phyloP scores from a whole-genome alignment of 345 rosid species.

The Cardiospermum halicacabum region DNA sequence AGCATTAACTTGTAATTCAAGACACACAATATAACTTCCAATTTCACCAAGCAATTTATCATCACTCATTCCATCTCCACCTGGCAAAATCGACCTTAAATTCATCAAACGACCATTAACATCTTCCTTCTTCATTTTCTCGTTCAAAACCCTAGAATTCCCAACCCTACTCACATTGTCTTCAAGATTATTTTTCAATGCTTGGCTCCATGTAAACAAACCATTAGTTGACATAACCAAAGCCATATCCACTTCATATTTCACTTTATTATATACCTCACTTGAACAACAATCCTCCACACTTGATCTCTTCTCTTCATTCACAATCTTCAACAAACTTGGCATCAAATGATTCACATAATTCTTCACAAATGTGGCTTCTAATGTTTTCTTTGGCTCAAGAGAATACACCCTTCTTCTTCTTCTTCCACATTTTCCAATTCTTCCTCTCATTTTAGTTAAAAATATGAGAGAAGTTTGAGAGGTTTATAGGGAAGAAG shows the following conservation, averaged over 20 bases:
- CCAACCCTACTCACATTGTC: background rate
- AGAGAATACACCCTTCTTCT: slow-evolving; percentile 25
- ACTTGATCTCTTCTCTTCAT: slow-evolving; percentile 6
- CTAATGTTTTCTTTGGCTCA: slow-evolving; percentile 21
- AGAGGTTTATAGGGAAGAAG: background rate
- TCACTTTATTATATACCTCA: slow-evolving; percentile 23
- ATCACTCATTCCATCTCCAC: slow-evolving; percentile 31
- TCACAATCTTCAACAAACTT: slow-evolving; percentile 26
- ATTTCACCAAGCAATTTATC: slow-evolving; percentile 29
- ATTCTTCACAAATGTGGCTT: slow-evolving; percentile 21
- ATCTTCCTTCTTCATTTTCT: background rate
- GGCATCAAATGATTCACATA: slow-evolving; percentile 30
- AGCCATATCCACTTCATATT: slow-evolving; percentile 40
- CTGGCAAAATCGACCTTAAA: slow-evolving; percentile 32
- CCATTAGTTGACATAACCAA: slow-evolving; percentile 28
- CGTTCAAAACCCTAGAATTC: background rate
- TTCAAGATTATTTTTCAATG: slow-evolving; percentile 22
- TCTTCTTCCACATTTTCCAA: slow-evolving; percentile 28
- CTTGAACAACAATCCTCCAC: background rate
- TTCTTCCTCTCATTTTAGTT: slow-evolving; percentile 25
- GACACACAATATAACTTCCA: slow-evolving; percentile 40
- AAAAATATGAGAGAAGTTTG: too few relatives aligned
- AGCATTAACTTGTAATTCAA: slow-evolving; percentile 34
- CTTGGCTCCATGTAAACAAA: slow-evolving; percentile 38
- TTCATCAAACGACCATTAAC: slow-evolving; percentile 18